These are phyloP conservation scores for Usnea hakonensis DNA, from an alignment of 495 filamentous ascomycete species.

Conservation along the genomic window DNA sequence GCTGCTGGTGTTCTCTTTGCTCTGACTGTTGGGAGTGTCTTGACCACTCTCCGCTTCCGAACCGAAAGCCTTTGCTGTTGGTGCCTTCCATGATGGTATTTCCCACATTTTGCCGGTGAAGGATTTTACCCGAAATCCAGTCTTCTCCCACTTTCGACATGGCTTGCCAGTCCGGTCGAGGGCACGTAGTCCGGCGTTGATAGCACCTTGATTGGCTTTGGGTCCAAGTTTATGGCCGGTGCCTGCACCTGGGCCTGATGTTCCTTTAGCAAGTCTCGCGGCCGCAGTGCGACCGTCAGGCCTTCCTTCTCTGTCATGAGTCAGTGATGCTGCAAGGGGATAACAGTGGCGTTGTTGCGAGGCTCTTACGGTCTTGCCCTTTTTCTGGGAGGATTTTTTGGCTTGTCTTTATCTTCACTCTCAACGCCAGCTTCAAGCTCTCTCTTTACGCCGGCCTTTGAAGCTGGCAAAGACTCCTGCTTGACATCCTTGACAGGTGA, in stretches of 20 bases:
- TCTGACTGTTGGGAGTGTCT: conserved; percentile 58
- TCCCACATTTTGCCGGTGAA: conserved; percentile 89
- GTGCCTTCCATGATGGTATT: conserved; percentile 74
- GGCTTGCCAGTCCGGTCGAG: conserved; percentile 84
- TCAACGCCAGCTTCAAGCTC: conserved; percentile 51
- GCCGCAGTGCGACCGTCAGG: conserved; percentile 38
- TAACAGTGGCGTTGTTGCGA: conserved; percentile 11
- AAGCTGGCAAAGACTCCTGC: conserved; percentile 53
- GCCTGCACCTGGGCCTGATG: conserved; percentile 25
- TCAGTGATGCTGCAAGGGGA: conserved; percentile 23
- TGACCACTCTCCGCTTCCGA: conserved; percentile 36
- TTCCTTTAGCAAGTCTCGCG: conserved; percentile 20
- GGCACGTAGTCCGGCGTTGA: conserved; percentile 91
- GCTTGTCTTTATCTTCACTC: conserved; percentile 54
- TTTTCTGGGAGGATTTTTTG: conserved; percentile 94
- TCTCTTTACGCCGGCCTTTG: conserved; percentile 53
- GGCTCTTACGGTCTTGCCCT: conserved; percentile 78
- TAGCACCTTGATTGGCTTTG: conserved; percentile 95
- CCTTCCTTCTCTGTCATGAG: conserved; percentile 48
- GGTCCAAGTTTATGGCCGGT: conserved; percentile 77
- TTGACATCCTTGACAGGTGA: conserved; percentile 46
- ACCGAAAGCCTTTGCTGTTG: conserved; percentile 41
- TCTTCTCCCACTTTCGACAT: conserved; percentile 84
- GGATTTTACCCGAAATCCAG: conserved; percentile 74
- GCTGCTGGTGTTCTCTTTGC: conserved; percentile 66